A percentile compares a stretch with the other conserved stretches of the same genome.
phyloP scores from a whole-genome alignment of 176 grass and related monocot genomes.

The Triticum turgidum region DNA sequence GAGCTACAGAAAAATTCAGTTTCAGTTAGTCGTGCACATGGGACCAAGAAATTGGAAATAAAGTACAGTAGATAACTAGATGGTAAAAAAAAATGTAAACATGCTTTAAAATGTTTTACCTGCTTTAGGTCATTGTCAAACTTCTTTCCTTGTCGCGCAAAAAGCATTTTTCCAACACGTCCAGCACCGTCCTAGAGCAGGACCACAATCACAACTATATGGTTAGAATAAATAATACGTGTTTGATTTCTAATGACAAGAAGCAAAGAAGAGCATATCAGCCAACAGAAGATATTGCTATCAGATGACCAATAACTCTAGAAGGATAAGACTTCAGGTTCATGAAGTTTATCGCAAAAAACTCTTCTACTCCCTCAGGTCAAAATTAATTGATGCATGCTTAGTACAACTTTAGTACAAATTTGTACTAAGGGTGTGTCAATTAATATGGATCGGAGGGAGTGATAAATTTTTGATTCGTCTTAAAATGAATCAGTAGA shows the following conservation, averaged over 20 bases:
- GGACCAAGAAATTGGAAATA: conserved; percentile 1
- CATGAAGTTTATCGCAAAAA: background rate
- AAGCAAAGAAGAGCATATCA: background rate
- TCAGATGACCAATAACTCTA: background rate
- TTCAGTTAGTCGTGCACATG: conserved; percentile 12
- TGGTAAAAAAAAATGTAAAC: background rate
- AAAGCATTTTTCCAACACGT: conserved; percentile 98
- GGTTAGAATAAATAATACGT: conserved; percentile 4
- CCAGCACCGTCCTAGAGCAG: conserved; percentile 88
- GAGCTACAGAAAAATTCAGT: conserved; percentile 50
- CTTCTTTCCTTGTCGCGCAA: conserved; percentile 96
- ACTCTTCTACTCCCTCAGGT: background rate
- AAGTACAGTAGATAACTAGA: no score
- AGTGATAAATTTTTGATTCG: background rate
- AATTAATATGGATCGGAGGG: no score
- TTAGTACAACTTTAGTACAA: no score
- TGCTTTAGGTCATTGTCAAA: conserved; percentile 99
- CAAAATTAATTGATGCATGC: no score
- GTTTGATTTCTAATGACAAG: background rate
- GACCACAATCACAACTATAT: conserved; percentile 1
- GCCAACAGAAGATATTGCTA: conserved; percentile 16
- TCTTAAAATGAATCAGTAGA: background rate
- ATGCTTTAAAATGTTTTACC: conserved; percentile 40
- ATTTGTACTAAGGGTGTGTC: no score
- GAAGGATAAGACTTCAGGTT: background rate